These are phyloP conservation scores for Paramecium caudatum DNA, from an alignment of 73 alveolate genomes.

Conservation along the genomic window DNA sequence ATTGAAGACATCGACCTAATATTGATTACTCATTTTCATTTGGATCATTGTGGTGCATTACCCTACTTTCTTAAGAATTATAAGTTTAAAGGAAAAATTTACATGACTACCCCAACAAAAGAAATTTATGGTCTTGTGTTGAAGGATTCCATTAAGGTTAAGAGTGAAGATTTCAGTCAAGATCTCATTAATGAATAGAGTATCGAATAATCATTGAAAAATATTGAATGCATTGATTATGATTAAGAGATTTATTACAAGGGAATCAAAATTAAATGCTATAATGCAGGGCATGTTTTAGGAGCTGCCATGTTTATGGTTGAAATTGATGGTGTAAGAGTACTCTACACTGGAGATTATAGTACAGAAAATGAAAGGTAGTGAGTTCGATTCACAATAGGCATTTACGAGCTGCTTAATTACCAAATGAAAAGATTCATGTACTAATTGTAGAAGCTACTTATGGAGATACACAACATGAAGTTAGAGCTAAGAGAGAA, in stretches of 20 bases:
- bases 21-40: conserved; percentile 63
- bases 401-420: conserved; percentile 99
- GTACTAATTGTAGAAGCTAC: conserved; percentile 99
- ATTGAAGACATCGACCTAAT: conserved; percentile 63
- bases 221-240: conserved; percentile 94
- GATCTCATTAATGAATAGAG: conserved; percentile 92
- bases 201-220: conserved; percentile 88
- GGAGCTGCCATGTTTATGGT: conserved; percentile 99
- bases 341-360: conserved; percentile 99
- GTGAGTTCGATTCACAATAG: conserved; percentile 49
- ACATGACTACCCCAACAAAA: conserved; percentile 99
- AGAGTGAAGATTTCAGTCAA: conserved; percentile 31
- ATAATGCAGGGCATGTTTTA: conserved; percentile 99
- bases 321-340: conserved; percentile 99
- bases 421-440: conserved; percentile 97
- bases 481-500: conserved; percentile 97
- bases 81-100: conserved; percentile 97
- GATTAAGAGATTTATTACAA: conserved; percentile 96
- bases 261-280: conserved; percentile 98
- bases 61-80: conserved; percentile 96
- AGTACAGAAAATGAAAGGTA: conserved; percentile 96
- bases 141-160: conserved; percentile 70
- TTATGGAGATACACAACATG: conserved; percentile 99
- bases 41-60: conserved; percentile 76
- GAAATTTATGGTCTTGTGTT: conserved; percentile 92